These are phyloP conservation scores for Geosmithia flava DNA, from an alignment of 2,329 filamentous ascomycete genomes.

Conservation along the genomic window DNA sequence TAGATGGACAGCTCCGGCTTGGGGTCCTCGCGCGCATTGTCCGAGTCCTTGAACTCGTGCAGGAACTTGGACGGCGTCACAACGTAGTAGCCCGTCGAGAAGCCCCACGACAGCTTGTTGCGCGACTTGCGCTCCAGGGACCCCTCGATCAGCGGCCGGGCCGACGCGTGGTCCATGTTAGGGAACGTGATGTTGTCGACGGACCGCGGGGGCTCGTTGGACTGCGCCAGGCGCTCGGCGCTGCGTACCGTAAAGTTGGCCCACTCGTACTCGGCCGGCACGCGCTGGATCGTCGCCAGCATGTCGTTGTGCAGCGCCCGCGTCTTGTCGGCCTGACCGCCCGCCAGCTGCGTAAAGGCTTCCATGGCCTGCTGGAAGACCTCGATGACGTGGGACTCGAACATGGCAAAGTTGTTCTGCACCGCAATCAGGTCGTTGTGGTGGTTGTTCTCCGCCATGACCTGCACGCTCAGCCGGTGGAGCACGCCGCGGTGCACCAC, in stretches of 20 bases:
- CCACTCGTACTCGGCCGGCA: slow-evolving; percentile 87
- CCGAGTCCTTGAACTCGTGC: slow-evolving; percentile 93
- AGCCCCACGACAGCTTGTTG: slow-evolving; percentile 67
- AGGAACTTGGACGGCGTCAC: slow-evolving; percentile 79
- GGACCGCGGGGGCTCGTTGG: slow-evolving; percentile 58
- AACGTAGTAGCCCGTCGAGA: slow-evolving; percentile 76
- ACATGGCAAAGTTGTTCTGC: slow-evolving; percentile 80
- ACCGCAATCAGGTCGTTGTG: slow-evolving; percentile 80
- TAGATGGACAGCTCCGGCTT: slow-evolving; percentile 81
- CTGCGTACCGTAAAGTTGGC: slow-evolving; percentile 67
- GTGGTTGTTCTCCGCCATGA: slow-evolving; percentile 93
- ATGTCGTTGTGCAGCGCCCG: slow-evolving; percentile 77
- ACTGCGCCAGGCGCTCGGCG: slow-evolving; percentile 62
- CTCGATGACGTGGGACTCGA: slow-evolving; percentile 75
- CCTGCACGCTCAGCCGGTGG: slow-evolving; percentile 79
- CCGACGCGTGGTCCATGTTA: slow-evolving; percentile 74
- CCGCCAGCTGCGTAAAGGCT: slow-evolving; percentile 70
- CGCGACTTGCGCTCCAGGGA: slow-evolving; percentile 83
- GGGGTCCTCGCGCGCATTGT: slow-evolving; percentile 58
- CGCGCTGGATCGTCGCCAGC: slow-evolving; percentile 59
- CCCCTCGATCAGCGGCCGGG: slow-evolving; percentile 76
- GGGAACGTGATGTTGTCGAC: slow-evolving; percentile 70
- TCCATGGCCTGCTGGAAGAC: slow-evolving; percentile 74
- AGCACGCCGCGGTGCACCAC: slow-evolving; percentile 70
- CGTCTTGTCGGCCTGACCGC: slow-evolving; percentile 70